Evolutionary conservation across 2,329 filamentous ascomycete species (phyloP).

Genomic region (Fusarium mexicanum): DNA sequence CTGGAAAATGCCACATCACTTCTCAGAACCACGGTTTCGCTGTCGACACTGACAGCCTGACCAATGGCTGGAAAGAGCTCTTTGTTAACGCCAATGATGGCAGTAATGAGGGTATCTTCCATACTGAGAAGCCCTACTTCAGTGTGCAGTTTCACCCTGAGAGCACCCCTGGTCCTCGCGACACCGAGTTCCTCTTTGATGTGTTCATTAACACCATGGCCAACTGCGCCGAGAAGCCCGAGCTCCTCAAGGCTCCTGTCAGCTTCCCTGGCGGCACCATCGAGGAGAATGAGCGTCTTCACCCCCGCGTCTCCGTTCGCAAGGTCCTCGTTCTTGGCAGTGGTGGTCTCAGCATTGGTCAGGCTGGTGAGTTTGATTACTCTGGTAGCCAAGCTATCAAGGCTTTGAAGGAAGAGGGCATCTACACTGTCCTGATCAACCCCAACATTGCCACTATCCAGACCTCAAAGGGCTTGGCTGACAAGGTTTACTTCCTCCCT

Average conservation of each 20-base stretch:
- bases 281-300: constrained; percentile 78
- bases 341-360: constrained; percentile 95
- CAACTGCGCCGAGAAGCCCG: constrained; percentile 73
- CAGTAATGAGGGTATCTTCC: constrained; percentile 97
- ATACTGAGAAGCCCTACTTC: constrained; percentile 87
- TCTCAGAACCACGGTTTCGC: constrained; percentile 99
- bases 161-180: constrained; percentile 91
- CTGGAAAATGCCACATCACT: constrained; percentile 97
- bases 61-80: constrained; percentile 86
- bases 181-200: constrained; percentile 97
- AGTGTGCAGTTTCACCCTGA: constrained; percentile 99
- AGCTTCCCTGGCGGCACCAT: constrained; percentile 86
- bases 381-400: constrained; percentile 99
- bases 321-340: constrained; percentile 95
- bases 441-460: constrained; percentile 99
- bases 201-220: constrained; percentile 91
- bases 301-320: constrained; percentile 86
- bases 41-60: constrained; percentile 81
- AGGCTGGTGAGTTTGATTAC: constrained; percentile 99
- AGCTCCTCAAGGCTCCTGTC: constrained; percentile 77
- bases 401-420: constrained; percentile 95
- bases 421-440: constrained; percentile 98
- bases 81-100: constrained; percentile 99
- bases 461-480: constrained; percentile 95
- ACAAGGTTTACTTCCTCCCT: constrained; percentile 98